Percentiles rank a stretch among this genome's conserved stretches.
phyloP scores from a whole-genome alignment of 306 rosid genomes.

The Quercus glauca region DNA sequence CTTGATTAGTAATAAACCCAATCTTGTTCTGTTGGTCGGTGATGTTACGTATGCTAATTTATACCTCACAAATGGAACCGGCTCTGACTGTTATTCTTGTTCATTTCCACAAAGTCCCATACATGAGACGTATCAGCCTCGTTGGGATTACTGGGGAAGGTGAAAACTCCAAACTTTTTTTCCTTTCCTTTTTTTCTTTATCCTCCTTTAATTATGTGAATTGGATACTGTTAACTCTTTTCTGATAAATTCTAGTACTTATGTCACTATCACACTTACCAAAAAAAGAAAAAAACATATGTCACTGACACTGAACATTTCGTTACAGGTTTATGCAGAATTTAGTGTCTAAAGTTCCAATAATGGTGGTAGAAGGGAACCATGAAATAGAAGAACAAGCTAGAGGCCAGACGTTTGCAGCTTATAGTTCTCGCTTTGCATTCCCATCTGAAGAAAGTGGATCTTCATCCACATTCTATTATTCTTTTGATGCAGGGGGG shows the following conservation, averaged over 20 bases:
- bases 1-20: constrained; percentile 59
- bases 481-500: constrained; percentile 86
- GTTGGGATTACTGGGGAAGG: constrained; percentile 98
- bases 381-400: constrained; percentile 79
- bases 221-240: neutral
- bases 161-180: neutral
- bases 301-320: constrained; percentile 12
- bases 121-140: constrained; percentile 88
- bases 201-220: neutral
- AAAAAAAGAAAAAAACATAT: too few species aligned
- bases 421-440: constrained; percentile 89
- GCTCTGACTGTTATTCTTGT: constrained; percentile 79
- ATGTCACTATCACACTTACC: neutral
- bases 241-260: constrained; percentile 10
- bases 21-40: constrained; percentile 72
- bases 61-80: constrained; percentile 84
- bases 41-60: constrained; percentile 75
- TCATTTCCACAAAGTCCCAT: constrained; percentile 66
- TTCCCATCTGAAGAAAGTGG: constrained; percentile 86
- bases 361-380: constrained; percentile 90
- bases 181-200: neutral
- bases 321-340: constrained; percentile 77
- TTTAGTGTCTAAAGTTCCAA: constrained; percentile 67
- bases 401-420: constrained; percentile 45
- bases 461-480: constrained; percentile 71